Base-by-base conservation (phyloP, 805 yeast genomes). In the Kregervanrija delftensis region DNA sequence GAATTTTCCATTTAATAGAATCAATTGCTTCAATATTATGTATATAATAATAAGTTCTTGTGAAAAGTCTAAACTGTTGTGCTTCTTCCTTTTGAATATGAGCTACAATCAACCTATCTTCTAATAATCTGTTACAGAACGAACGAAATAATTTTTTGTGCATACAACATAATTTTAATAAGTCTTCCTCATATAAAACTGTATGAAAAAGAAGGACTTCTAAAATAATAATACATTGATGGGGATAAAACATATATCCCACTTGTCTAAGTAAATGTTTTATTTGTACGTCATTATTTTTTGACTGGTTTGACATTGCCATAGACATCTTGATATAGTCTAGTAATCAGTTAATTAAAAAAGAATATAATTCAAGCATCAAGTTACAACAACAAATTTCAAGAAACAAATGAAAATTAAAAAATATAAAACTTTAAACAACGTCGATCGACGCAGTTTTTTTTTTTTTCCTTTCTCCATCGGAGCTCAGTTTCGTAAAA, bases 1-100 rank as follows among this genome's bases (percentile, higher is more conserved):
- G 96, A 47, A 91, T 86, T 59, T 90, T 89, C 98, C 98, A 93
- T 65, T 93, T 93, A 60, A 93, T 80, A 3, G 96, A 80, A 66
- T 93, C 99, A 35, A 93, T 86, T 0, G 98, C 95, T 62, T 89
- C 96, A 3, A 96, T 87, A 60, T 77, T 79, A 59, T 88, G 96
- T 44, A 91, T 82, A 40, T 51, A 63, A 63, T 77, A 93, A 66
- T 83, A 93, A 56, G 88, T 88, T 2, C 91, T 84, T 55, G 90
- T 75, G 39, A 81, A 79, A 45, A 83, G 76, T 49, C 96, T 72
- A 49, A 63, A 77, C 45, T 79, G 85, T 17, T 75, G 73, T 4
- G 76, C 79, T 47, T 77, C 84, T 58, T 79, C 88, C 63, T 84
- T 79, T 59, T 85, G 93, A 30, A 74, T 73, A 49, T 86, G 90